Percentiles rank a stretch among this genome's conserved stretches.
Conservation (phyloP, 495 filamentous ascomycete genomes). For the Hypoxylon crocopeplum region DNA sequence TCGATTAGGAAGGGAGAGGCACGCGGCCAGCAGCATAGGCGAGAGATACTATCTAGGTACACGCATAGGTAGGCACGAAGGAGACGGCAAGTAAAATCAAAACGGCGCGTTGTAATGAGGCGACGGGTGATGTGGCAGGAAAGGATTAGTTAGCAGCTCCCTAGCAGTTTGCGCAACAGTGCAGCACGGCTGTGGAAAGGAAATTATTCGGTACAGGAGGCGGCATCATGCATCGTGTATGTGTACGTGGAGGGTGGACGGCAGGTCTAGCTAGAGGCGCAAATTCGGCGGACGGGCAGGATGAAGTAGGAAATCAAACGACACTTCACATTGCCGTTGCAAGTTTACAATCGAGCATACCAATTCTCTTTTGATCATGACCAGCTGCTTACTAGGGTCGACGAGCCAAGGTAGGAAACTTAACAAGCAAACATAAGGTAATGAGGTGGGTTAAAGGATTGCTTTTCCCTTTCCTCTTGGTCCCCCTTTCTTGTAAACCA, state of each 20-base stretch:
- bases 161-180: constrained; percentile 54
- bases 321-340: constrained; percentile 27
- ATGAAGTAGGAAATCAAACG: constrained; percentile 26
- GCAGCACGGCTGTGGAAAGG: constrained; percentile 46
- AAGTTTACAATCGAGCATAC: constrained; percentile 27
- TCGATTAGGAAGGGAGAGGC: constrained; percentile 37
- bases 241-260: constrained; percentile 36
- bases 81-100: constrained; percentile 19
- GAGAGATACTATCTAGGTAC: constrained; percentile 27
- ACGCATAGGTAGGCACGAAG: constrained; percentile 27
- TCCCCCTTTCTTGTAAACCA: constrained; percentile 2
- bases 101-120: constrained; percentile 34
- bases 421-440: constrained; percentile 17
- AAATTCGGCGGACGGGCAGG: constrained; percentile 17
- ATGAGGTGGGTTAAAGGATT: constrained; percentile 28
- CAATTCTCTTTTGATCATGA: constrained; percentile 25
- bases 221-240: constrained; percentile 55
- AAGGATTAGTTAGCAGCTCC: constrained; percentile 48
- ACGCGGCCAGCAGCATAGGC: constrained; percentile 35
- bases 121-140: constrained; percentile 52
- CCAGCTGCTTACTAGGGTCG: constrained; percentile 36
- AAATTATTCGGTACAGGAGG: constrained; percentile 46
- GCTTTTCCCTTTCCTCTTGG: constrained; percentile 15
- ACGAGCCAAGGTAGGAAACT: constrained; percentile 20
- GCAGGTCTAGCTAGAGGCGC: constrained; percentile 21